Evolutionary conservation across 257 asterid species (phyloP), one percentile per base, ranked within the genome.

Genomic region (Nicotiana otophora): DNA sequence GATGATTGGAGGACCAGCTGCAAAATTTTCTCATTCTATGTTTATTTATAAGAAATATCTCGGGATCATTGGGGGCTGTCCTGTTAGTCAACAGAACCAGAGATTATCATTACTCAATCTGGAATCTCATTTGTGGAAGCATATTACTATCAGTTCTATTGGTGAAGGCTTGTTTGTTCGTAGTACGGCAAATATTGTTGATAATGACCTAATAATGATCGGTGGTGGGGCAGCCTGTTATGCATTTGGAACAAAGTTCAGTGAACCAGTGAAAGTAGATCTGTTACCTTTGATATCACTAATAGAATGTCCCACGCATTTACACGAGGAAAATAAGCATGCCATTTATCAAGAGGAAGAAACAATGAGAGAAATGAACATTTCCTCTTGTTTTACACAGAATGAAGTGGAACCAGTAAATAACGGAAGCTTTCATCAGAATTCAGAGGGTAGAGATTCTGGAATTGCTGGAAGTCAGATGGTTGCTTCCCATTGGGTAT

Each of bases 151-250:
- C 81, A 90, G 89, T 57, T 89, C 91, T 64, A 78, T 86, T 81
- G 92, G 87, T 80, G 90, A 89, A 86, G 83, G 85, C 83, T 93
- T 96, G 63, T 93, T 96, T 87, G 97, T 96, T 84, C 98, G 99
- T 42, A 92, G 99, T 87, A 88, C 97, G 30, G 87, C 89, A 70
- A 93, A 68, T 84, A 87, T 91, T 33, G 83, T 93, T 30, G 97
- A 94, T 67, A 87, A 90, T 87, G 86, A 90, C 85, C 84, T 96
- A 62, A 80, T 94, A 63, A 87, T 94, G 87, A 84, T 93, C 84
- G 98, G 99, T 84, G 99, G 99, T 28, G 99, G 99, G 60, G 98
- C 97, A 15, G 85, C 99, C 83, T 96, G 99, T 88, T 96, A 94
- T 83, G 99, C 99, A 75, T 96, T 96, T 86, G 99, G 99, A 72